phyloP scores from a whole-genome alignment of 2,329 filamentous ascomycete species.

The Fusarium mexicanum region DNA sequence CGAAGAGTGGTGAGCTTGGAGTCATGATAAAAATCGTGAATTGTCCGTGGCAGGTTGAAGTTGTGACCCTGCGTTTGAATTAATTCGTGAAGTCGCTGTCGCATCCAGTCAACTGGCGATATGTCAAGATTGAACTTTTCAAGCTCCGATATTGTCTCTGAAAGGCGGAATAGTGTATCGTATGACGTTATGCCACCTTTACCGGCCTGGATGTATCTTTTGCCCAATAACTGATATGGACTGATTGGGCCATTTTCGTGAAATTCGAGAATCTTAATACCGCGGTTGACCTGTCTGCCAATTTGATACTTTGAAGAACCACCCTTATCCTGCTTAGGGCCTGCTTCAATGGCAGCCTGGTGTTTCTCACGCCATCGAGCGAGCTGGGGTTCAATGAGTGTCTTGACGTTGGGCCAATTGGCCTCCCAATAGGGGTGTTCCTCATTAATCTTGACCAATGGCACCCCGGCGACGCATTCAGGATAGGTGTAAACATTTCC shows the following conservation, averaged over 20 bases:
- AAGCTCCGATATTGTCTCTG: slow-evolving; percentile 63
- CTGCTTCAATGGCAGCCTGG: slow-evolving; percentile 48
- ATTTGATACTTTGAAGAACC: slow-evolving; percentile 61
- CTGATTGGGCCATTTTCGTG: slow-evolving; percentile 61
- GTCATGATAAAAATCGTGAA: slow-evolving; percentile 67
- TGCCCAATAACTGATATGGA: slow-evolving; percentile 65
- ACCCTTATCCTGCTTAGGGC: slow-evolving; percentile 46
- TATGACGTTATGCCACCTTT: slow-evolving; percentile 59
- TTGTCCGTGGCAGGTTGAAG: slow-evolving; percentile 62
- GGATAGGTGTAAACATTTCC: slow-evolving; percentile 61
- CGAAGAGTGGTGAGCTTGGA: slow-evolving; percentile 60
- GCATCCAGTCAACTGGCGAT: slow-evolving; percentile 64
- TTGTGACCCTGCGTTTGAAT: slow-evolving; percentile 53
- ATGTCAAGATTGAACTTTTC: slow-evolving; percentile 63
- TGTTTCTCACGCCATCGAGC: slow-evolving; percentile 61
- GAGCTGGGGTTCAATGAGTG: slow-evolving; percentile 55
- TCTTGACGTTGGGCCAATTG: slow-evolving; percentile 59
- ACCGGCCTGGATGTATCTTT: slow-evolving; percentile 57
- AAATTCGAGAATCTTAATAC: slow-evolving; percentile 62
- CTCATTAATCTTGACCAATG: slow-evolving; percentile 60
- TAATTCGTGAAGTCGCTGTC: slow-evolving; percentile 65
- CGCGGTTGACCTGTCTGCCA: slow-evolving; percentile 66
- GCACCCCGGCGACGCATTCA: slow-evolving; percentile 62
- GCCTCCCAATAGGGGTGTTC: slow-evolving; percentile 66
- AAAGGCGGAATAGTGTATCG: slow-evolving; percentile 66